These are phyloP conservation scores for Cytospora chrysosperma DNA, from an alignment of 2,329 filamentous ascomycete genomes.

Conservation along the genomic window DNA sequence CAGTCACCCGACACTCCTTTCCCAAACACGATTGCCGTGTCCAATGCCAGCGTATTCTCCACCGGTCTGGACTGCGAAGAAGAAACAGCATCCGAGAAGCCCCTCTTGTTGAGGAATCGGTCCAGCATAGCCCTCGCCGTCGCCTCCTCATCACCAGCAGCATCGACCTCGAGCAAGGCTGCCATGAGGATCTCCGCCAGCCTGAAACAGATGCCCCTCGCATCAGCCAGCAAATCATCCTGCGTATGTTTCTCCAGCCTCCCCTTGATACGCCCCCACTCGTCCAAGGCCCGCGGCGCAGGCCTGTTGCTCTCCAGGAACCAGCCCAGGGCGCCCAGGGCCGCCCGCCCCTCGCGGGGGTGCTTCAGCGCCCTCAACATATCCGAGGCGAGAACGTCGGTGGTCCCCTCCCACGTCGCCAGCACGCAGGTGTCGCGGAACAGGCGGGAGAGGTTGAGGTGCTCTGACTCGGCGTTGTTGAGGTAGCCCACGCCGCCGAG, in stretches of 20 bases:
- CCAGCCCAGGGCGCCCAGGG: slow-evolving; percentile 43
- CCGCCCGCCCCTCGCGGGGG: slow-evolving; percentile 19
- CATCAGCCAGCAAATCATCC: slow-evolving; percentile 44
- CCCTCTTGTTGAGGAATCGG: slow-evolving; percentile 38
- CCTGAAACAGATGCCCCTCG: slow-evolving; percentile 44
- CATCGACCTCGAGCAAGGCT: slow-evolving; percentile 44
- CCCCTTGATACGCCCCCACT: slow-evolving; percentile 42
- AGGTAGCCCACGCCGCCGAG: slow-evolving; percentile 67
- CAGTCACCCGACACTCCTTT: background rate
- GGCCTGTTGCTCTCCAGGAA: slow-evolving; percentile 28
- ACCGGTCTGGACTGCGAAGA: background rate
- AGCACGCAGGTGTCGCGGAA: slow-evolving; percentile 62
- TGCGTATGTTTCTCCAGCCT: slow-evolving; percentile 37
- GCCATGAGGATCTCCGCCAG: slow-evolving; percentile 45
- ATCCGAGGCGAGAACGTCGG: slow-evolving; percentile 63
- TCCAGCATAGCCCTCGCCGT: slow-evolving; percentile 40
- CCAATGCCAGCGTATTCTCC: background rate
- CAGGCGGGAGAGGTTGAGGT: slow-evolving; percentile 65
- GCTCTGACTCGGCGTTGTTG: slow-evolving; percentile 58
- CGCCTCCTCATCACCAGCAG: slow-evolving; percentile 36
- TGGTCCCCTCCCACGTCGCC: slow-evolving; percentile 64
- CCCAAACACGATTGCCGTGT: slow-evolving; percentile 10
- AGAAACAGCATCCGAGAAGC: slow-evolving; percentile 24
- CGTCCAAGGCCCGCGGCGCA: slow-evolving; percentile 31
- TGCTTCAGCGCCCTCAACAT: slow-evolving; percentile 49